Conservation (phyloP, 257 asterid genomes). For the Gentiana dahurica region DNA sequence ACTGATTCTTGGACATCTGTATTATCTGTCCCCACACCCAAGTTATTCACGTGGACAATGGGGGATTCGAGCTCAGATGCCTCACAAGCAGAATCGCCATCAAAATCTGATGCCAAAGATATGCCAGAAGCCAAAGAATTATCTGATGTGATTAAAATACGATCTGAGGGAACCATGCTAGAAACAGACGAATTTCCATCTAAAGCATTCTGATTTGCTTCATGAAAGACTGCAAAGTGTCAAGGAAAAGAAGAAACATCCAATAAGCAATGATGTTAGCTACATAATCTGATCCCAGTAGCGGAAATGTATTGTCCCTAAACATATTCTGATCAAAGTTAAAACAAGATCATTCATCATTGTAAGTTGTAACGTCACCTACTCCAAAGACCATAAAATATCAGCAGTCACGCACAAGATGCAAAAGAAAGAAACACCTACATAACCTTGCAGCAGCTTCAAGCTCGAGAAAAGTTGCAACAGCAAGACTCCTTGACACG, state of each 20-base stretch:
- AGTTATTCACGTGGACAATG: constrained; percentile 9
- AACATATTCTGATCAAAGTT: too few relatives aligned
- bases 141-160: constrained; percentile 24
- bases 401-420: not conserved
- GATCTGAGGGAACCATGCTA: constrained; percentile 23
- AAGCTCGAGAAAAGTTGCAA: constrained; percentile 67
- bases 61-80: constrained; percentile 29
- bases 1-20: constrained; percentile 12
- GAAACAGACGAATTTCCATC: constrained; percentile 19
- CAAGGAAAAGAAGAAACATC: constrained; percentile 6
- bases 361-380: too few relatives aligned
- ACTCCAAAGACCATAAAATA: not conserved
- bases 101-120: constrained; percentile 21
- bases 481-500: constrained; percentile 51
- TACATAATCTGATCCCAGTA: too few relatives aligned
- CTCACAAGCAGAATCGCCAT: constrained; percentile 25
- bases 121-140: constrained; percentile 25
- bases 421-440: constrained; percentile 34
- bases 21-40: constrained; percentile 16
- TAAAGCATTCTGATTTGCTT: constrained; percentile 23
- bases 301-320: too few relatives aligned
- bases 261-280: not conserved
- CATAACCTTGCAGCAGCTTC: constrained; percentile 78
- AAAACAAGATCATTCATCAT: too few relatives aligned
- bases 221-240: constrained; percentile 44